Conservation (phyloP, 1,284 basidiomycete species). For the Puccinia sorghi region DNA sequence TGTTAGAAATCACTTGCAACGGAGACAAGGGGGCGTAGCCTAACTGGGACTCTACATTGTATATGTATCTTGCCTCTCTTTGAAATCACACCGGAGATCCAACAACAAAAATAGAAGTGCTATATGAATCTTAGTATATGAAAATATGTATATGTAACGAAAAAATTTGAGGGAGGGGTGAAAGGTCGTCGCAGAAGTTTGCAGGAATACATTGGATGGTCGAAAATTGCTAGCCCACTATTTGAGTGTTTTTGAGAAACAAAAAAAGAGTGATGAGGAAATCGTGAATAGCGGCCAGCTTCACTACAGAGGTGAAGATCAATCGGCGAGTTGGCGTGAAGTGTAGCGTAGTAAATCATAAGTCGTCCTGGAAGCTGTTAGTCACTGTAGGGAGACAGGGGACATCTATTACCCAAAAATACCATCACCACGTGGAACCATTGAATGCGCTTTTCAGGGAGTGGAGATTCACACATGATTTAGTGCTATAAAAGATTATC, state of each 20-base stretch:
- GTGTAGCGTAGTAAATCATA: neutral
- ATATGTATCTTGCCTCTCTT: too few relatives aligned
- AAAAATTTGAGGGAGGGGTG: neutral
- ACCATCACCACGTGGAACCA: neutral
- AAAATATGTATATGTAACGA: neutral
- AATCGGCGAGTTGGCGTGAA: constrained; percentile 3
- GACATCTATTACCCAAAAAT: constrained; percentile 1
- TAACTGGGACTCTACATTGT: too few relatives aligned
- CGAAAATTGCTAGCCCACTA: constrained; percentile 12
- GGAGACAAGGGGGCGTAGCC: too few relatives aligned
- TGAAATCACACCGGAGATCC: too few relatives aligned
- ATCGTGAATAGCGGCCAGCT: neutral
- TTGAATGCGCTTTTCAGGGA: constrained; percentile 9
- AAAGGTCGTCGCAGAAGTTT: neutral
- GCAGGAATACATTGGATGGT: neutral
- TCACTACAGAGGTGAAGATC: neutral
- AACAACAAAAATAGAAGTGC: too few relatives aligned
- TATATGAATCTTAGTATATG: too few relatives aligned
- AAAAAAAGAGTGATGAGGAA: neutral
- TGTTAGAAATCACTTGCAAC: too few relatives aligned
- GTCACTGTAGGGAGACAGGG: constrained; percentile 13
- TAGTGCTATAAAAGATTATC: constrained; percentile 20
- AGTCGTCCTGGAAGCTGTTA: neutral
- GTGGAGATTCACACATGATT: constrained; percentile 1
- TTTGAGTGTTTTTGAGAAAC: neutral